A percentile compares a stretch with the other conserved stretches of the same genome.
These are phyloP conservation scores for Mucor plumbeus DNA, from an alignment of 371 early-diverging fungal genomes.

Conservation along the genomic window DNA sequence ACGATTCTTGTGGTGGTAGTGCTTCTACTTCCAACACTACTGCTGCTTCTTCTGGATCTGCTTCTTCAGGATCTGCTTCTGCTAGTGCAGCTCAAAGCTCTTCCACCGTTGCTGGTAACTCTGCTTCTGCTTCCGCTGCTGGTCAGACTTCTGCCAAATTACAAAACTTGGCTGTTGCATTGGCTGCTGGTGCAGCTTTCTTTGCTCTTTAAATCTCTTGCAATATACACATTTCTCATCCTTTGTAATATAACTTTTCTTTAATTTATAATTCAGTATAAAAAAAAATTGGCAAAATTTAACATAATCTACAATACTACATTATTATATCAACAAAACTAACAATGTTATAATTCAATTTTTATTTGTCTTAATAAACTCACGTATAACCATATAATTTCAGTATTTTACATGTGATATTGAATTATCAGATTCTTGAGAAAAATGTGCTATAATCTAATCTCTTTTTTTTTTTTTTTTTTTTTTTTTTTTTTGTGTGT, in stretches of 20 bases:
- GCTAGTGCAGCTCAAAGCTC: neutral
- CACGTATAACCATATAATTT: neutral
- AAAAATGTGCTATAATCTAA: neutral
- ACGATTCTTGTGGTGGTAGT: conserved; percentile 17
- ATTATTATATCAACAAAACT: conserved; percentile 2
- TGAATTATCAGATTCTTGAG: conserved; percentile 1
- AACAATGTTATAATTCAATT: conserved; percentile 5
- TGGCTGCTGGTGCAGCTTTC: conserved; percentile 22
- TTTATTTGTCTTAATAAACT: conserved; percentile 12
- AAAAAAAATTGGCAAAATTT: conserved; percentile 6
- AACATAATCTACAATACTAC: neutral
- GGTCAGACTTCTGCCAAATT: neutral
- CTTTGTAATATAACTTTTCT: neutral
- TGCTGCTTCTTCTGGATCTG: neutral
- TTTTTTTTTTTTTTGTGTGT: too few relatives aligned
- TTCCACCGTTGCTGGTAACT: neutral
- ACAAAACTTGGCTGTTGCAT: conserved; percentile 6
- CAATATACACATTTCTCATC: neutral
- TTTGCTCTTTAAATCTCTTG: conserved; percentile 18
- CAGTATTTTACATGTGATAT: neutral
- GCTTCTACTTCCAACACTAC: conserved; percentile 12
- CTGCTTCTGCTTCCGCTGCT: conserved; percentile 13
- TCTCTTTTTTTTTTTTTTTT: neutral
- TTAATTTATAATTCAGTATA: neutral
- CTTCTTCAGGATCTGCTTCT: neutral